phyloP scores from a whole-genome alignment of 441 rosid genomes.

The Omphalea diandra region DNA sequence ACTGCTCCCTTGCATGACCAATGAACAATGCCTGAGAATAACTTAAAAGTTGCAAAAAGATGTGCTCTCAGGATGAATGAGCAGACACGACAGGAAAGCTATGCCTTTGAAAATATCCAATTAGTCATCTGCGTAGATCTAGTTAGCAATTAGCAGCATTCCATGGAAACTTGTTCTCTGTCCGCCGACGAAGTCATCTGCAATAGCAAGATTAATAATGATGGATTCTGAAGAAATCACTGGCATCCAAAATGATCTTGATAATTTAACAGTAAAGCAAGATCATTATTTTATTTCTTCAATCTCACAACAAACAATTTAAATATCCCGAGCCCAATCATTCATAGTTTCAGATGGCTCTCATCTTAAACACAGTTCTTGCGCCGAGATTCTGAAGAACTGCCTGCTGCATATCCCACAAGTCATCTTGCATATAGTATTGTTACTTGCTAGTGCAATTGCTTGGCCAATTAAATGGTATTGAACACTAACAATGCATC shows the following conservation, averaged over 20 bases:
- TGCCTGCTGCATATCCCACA: neutral
- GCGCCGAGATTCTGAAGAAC: neutral
- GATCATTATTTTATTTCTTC: conserved; percentile 12
- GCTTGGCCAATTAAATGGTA: neutral
- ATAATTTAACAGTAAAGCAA: neutral
- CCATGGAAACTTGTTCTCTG: neutral
- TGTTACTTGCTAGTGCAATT: neutral
- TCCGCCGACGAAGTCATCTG: conserved; percentile 3
- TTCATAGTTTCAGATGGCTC: conserved; percentile 1
- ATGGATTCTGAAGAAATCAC: conserved; percentile 8
- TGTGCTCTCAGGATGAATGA: neutral
- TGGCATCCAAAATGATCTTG: neutral
- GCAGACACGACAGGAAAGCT: neutral
- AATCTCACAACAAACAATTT: conserved; percentile 6
- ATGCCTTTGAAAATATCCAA: neutral
- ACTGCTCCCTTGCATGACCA: conserved; percentile 9
- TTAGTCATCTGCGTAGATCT: neutral
- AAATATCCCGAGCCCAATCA: neutral
- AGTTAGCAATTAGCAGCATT: conserved; percentile 4
- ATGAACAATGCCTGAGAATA: neutral
- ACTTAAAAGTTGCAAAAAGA: conserved; percentile 5
- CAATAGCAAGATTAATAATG: conserved; percentile 1
- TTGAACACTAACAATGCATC: conserved; percentile 10
- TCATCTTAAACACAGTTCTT: neutral
- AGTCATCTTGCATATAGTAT: neutral